Conservation (phyloP, 208 protist species). For the Angomonas desouzai region DNA sequence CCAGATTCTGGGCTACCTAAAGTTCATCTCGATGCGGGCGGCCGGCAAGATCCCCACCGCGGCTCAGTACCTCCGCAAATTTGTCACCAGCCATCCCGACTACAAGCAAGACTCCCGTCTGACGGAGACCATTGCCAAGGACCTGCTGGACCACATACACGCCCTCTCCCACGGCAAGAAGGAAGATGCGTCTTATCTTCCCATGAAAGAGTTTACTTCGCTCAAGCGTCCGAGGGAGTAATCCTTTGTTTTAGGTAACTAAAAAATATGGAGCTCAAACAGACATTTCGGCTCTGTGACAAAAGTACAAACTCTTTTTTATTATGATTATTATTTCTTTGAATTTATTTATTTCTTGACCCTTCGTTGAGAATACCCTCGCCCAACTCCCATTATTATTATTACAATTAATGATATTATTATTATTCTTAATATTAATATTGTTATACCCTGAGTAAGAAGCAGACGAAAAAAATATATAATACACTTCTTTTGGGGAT, state of each 20-base stretch:
- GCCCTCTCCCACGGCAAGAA: constrained; percentile 40
- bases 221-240: constrained; percentile 31
- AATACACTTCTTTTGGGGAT: too few relatives aligned
- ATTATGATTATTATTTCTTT: too few relatives aligned
- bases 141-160: constrained; percentile 76
- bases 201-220: constrained; percentile 34
- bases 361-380: background rate
- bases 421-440: constrained; percentile 13
- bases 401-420: constrained; percentile 12
- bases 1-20: constrained; percentile 84
- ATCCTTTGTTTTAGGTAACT: background rate
- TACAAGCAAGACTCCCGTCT: constrained; percentile 96
- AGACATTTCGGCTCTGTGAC: background rate
- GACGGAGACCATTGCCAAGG: constrained; percentile 82
- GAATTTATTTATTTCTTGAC: background rate
- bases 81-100: constrained; percentile 90
- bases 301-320: background rate
- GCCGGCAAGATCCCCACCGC: constrained; percentile 91
- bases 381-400: background rate
- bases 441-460: constrained; percentile 7
- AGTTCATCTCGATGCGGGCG: constrained; percentile 92
- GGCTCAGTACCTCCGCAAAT: constrained; percentile 93
- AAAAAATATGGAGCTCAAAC: background rate
- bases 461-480: too few relatives aligned
- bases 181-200: constrained; percentile 51